phyloP scores from a whole-genome alignment of 192 early-diverging fungal species.

The Chytriomyces sp. region DNA sequence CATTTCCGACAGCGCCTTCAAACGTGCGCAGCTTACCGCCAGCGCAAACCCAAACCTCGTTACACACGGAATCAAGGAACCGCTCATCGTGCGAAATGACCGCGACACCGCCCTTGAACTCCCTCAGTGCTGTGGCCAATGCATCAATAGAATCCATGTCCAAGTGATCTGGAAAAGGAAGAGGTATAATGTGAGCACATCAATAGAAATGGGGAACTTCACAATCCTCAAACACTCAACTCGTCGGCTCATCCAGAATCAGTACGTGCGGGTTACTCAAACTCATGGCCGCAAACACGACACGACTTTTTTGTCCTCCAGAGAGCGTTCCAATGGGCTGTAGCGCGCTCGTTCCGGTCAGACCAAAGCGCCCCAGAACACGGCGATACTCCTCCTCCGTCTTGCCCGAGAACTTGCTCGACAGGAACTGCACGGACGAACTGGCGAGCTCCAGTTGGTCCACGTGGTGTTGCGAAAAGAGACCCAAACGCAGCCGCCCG shows the following conservation, averaged over 20 bases:
- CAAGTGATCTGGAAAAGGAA: constrained; percentile 52
- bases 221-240: constrained; percentile 31
- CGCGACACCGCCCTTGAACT: constrained; percentile 92
- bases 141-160: constrained; percentile 90
- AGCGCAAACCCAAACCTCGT: constrained; percentile 93
- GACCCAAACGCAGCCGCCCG: constrained; percentile 87
- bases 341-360: constrained; percentile 94
- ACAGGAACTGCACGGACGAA: constrained; percentile 87
- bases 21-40: constrained; percentile 81
- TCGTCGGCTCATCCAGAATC: constrained; percentile 75
- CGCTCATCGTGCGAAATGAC: constrained; percentile 85
- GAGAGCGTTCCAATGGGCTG: constrained; percentile 93
- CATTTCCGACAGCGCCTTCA: constrained; percentile 59
- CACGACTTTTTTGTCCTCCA: constrained; percentile 94
- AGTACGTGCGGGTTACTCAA: constrained; percentile 58
- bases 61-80: constrained; percentile 80
- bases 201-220: constrained; percentile 60
- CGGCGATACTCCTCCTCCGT: constrained; percentile 95
- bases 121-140: constrained; percentile 78
- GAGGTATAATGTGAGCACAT: constrained; percentile 25
- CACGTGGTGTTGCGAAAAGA: constrained; percentile 97
- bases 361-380: constrained; percentile 90
- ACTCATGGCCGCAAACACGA: constrained; percentile 57
- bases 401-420: constrained; percentile 84
- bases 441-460: constrained; percentile 91